Conservation (phyloP, 1,284 basidiomycete species). For the Puccinia novopanici region DNA sequence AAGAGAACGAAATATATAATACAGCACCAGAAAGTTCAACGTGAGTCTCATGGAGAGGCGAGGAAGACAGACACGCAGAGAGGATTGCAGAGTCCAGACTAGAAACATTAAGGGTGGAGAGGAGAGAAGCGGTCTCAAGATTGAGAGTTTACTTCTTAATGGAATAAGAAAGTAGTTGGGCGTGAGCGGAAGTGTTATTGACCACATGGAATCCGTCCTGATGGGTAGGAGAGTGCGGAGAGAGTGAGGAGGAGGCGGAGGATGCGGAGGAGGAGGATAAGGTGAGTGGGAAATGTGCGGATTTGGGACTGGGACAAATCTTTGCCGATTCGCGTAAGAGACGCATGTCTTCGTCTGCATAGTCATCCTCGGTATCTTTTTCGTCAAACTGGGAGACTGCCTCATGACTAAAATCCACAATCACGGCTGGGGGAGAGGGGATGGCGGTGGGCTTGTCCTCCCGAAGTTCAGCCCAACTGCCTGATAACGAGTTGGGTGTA, state of each 20-base stretch:
- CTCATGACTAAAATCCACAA: constrained; percentile 5
- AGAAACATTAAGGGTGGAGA: background rate
- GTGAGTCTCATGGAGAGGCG: background rate
- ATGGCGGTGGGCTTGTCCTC: background rate
- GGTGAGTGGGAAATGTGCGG: constrained; percentile 1
- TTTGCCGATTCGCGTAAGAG: background rate
- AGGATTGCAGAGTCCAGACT: no score
- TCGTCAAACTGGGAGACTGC: background rate
- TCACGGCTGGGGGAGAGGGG: constrained; percentile 1
- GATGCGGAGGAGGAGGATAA: constrained; percentile 1
- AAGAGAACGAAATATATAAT: background rate
- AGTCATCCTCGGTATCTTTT: background rate
- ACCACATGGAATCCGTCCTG: constrained; percentile 16
- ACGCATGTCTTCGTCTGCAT: background rate
- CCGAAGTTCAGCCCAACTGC: background rate
- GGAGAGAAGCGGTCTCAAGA: background rate
- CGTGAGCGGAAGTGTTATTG: background rate
- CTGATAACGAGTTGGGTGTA: background rate
- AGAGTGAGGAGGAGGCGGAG: background rate
- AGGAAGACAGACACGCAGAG: no score
- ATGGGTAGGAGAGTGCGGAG: constrained; percentile 1
- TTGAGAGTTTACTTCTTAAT: background rate
- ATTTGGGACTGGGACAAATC: constrained; percentile 15
- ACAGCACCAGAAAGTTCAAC: background rate
- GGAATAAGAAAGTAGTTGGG: background rate